Evolutionary conservation across 768 basidiomycete species (phyloP).

Genomic region (Kwoniella shandongensis): DNA sequence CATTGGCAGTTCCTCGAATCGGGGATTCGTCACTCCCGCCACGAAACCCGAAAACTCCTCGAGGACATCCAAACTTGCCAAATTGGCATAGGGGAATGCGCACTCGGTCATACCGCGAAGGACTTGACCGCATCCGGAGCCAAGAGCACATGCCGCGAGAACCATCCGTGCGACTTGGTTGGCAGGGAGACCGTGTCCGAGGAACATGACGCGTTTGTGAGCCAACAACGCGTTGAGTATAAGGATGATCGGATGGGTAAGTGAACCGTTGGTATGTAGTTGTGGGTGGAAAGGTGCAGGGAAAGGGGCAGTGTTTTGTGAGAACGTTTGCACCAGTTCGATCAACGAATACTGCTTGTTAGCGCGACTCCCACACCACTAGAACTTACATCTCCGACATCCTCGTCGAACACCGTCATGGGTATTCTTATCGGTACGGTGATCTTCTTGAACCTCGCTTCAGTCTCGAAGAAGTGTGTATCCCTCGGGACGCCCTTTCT

Average conservation of each 20-base stretch:
- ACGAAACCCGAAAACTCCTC: slow-evolving; percentile 83
- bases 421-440: slow-evolving; percentile 88
- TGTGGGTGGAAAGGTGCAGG: slow-evolving; percentile 75
- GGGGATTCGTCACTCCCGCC: slow-evolving; percentile 95
- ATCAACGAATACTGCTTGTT: slow-evolving; percentile 79
- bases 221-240: slow-evolving; percentile 95
- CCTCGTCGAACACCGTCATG: slow-evolving; percentile 81
- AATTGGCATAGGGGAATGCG: slow-evolving; percentile 91
- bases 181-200: slow-evolving; percentile 85
- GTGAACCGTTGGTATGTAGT: slow-evolving; percentile 83
- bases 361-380: slow-evolving; percentile 1
- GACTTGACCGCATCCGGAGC: slow-evolving; percentile 77
- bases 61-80: slow-evolving; percentile 79
- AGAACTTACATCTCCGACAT: slow-evolving; percentile 86
- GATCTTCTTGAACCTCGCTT: slow-evolving; percentile 75
- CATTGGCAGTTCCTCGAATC: slow-evolving; percentile 78
- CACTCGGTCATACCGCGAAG: slow-evolving; percentile 84
- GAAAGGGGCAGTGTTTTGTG: slow-evolving; percentile 61
- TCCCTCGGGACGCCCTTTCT: slow-evolving; percentile 61
- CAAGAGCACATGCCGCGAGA: slow-evolving; percentile 88
- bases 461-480: slow-evolving; percentile 90
- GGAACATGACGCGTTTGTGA: slow-evolving; percentile 91
- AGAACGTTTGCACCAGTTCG: slow-evolving; percentile 82
- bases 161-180: slow-evolving; percentile 88
- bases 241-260: slow-evolving; percentile 90